phyloP scores from a whole-genome alignment of 441 rosid species.

The Pelargonium cotyledonis region DNA sequence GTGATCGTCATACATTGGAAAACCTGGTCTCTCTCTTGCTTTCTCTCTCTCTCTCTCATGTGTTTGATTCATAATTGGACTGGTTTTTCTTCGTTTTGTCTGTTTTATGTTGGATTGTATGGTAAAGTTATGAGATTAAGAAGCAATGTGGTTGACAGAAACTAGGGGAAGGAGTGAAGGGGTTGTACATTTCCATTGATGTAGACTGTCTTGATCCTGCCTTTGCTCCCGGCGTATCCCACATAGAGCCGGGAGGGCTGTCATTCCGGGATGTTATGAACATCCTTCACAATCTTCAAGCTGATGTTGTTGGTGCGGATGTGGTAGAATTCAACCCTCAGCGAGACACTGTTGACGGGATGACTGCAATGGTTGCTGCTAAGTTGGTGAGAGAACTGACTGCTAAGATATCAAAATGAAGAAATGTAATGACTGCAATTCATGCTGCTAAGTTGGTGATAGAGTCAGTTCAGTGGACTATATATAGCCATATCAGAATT shows the following conservation, averaged over 20 bases:
- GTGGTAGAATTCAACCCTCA: constrained; percentile 97
- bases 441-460: no score
- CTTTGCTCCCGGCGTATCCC: constrained; percentile 97
- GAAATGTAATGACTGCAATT: no score
- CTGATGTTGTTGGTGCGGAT: constrained; percentile 83
- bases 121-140: no score
- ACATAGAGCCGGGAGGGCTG: constrained; percentile 97
- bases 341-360: constrained; percentile 96
- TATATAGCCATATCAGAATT: no score
- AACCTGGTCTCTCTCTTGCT: constrained; percentile 60
- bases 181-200: constrained; percentile 82
- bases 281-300: constrained; percentile 82
- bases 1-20: constrained; percentile 65
- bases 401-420: constrained; percentile 80
- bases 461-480: no score
- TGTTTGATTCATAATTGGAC: no score
- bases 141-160: constrained; percentile 46
- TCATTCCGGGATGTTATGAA: constrained; percentile 87
- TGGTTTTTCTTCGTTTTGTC: no score
- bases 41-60: constrained; percentile 24
- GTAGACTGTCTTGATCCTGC: constrained; percentile 98
- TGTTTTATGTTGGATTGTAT: no score
- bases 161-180: constrained; percentile 93
- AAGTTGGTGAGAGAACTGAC: constrained; percentile 90
- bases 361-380: constrained; percentile 99